Percentiles rank a stretch among this genome's conserved stretches.
Evolutionary conservation across 2,329 filamentous ascomycete genomes (phyloP).

Genomic region (Cladosporium colombiae): DNA sequence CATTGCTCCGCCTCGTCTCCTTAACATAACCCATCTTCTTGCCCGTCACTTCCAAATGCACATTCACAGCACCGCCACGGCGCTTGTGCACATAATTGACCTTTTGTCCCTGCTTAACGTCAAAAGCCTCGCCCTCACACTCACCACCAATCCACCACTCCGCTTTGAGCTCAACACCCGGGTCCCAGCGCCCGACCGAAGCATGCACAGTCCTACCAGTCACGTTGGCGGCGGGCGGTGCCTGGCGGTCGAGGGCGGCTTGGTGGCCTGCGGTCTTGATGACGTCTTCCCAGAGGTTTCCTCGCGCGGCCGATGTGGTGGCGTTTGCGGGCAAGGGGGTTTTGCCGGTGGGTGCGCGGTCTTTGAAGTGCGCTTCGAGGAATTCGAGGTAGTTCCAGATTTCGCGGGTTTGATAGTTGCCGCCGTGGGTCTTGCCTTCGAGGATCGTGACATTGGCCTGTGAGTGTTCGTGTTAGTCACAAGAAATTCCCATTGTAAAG

Average conservation of each 20-base stretch:
- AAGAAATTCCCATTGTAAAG: neutral
- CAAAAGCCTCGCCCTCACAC: conserved; percentile 28
- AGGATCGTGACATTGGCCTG: conserved; percentile 40
- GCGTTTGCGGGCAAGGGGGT: conserved; percentile 31
- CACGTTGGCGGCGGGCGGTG: conserved; percentile 30
- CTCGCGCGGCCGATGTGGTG: conserved; percentile 30
- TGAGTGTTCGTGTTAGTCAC: neutral
- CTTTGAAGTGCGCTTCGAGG: conserved; percentile 34
- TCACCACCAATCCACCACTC: conserved; percentile 39
- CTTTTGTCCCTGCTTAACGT: conserved; percentile 30
- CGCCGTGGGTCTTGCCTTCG: conserved; percentile 37
- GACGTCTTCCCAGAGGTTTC: conserved; percentile 40
- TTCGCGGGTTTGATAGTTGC: conserved; percentile 36
- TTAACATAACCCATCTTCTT: conserved; percentile 17
- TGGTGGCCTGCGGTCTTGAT: conserved; percentile 36
- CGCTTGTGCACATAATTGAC: conserved; percentile 22
- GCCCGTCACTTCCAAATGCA: conserved; percentile 3
- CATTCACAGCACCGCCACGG: neutral
- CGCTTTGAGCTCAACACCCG: conserved; percentile 38
- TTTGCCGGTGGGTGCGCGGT: conserved; percentile 37
- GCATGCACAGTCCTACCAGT: conserved; percentile 17
- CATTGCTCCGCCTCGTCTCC: conserved; percentile 11
- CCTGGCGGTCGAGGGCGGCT: conserved; percentile 39
- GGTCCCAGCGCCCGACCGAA: conserved; percentile 41
- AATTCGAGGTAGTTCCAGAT: conserved; percentile 41